Base-by-base conservation (phyloP, 2,329 filamentous ascomycete genomes). In the Fusarium nanum region DNA sequence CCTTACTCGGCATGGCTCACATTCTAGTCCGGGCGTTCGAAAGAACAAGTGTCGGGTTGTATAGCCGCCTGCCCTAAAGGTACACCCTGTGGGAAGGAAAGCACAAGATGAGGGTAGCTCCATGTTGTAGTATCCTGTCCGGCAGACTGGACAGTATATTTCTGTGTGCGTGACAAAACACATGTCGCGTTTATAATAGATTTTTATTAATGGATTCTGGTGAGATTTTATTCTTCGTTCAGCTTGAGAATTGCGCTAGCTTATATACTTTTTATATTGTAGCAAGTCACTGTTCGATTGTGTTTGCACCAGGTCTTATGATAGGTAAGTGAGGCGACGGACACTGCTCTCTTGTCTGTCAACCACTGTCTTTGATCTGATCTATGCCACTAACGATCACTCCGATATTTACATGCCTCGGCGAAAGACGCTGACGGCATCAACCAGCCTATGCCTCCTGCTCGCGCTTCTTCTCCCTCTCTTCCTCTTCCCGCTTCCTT, bases 231-330 rank as follows among this genome's bases (percentile, higher is more conserved):
- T n/a, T 11, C 5, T 4, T 11, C 7, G 3, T n/a, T 37, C 18
- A 18, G 3, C 0, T 4, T 11, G 18, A 6, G 3, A 7, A 2
- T 7, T 12, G 18, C 18, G 34, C 34, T 7, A 4, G 34, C 4
- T n/a, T 37, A 37, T 37, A 7, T 37, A n/a, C 6, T 3, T 11
- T 37, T n/a, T 12, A n/a, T 1, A 3, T 37, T n/a, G 10, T 10
- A 37, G 34, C 10, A 3, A n/a, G 34, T 37, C 34, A n/a, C 6
- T n/a, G 18, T 37, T 4, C 12, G 18, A 7, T n/a, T 3, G 18
- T 37, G 18, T n/a, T 37, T 37, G 6, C 34, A n/a, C 16, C 9
- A 1, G 10, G 18, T 3, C 34, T n/a, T n/a, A 2, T 37, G 18
- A 34, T 34, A 37, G 11, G 13, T 30, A 37, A 37, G 18, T 37